These are phyloP conservation scores for Arctium lappa DNA, from an alignment of 129 eudicot genomes.

Conservation along the genomic window DNA sequence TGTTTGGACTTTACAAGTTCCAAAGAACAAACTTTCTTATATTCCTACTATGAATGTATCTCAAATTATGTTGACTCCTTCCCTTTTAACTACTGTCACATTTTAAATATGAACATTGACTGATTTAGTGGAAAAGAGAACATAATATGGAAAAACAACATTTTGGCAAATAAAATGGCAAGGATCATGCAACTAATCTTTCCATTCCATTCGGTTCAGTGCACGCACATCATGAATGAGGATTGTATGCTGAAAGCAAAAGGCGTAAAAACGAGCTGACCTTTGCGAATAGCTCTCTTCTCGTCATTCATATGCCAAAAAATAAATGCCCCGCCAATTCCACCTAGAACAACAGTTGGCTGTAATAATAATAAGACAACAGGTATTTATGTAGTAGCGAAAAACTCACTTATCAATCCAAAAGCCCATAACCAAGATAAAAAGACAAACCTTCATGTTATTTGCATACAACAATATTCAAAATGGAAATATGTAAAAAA, in stretches of 20 bases:
- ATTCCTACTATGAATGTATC: neutral
- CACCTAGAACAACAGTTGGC: constrained; percentile 61
- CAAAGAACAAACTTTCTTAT: too few relatives aligned
- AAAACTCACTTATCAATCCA: neutral
- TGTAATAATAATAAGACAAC: constrained; percentile 37
- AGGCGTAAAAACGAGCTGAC: constrained; percentile 21
- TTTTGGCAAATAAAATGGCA: neutral
- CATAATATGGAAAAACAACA: neutral
- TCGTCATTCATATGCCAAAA: constrained; percentile 68
- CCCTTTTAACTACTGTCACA: neutral
- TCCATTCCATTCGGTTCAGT: neutral
- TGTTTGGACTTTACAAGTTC: too few relatives aligned
- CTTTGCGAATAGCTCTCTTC: constrained; percentile 62
- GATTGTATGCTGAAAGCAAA: neutral
- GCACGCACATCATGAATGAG: neutral
- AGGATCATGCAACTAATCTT: neutral
- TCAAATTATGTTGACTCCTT: neutral
- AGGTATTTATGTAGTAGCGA: neutral
- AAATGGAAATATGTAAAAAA: neutral
- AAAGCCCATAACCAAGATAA: constrained; percentile 7
- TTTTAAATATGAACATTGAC: neutral
- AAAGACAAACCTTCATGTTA: neutral
- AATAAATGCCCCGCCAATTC: constrained; percentile 58
- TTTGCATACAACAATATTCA: neutral
- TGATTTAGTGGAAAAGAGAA: neutral